Conservation (phyloP, 2,329 filamentous ascomycete genomes). For the Nemania serpens region DNA sequence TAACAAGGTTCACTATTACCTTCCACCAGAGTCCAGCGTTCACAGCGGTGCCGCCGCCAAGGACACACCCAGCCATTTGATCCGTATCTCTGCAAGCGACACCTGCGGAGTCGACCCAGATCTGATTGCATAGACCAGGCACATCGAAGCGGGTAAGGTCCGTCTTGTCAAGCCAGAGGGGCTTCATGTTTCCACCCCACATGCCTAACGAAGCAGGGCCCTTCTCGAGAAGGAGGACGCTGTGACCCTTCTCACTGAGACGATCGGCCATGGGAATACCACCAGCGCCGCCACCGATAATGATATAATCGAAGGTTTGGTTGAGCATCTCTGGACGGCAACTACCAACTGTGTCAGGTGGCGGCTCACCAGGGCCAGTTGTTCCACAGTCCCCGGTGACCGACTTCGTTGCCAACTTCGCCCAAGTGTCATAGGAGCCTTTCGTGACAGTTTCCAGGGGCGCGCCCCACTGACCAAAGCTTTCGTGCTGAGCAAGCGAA, state of each 20-base stretch:
- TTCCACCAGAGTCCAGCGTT: slow-evolving; percentile 74
- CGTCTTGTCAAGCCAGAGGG: slow-evolving; percentile 57
- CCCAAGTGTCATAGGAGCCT: slow-evolving; percentile 49
- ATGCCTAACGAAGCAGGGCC: slow-evolving; percentile 65
- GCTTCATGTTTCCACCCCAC: slow-evolving; percentile 66
- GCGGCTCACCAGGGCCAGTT: slow-evolving; percentile 29
- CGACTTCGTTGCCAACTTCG: slow-evolving; percentile 49
- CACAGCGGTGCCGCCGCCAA: slow-evolving; percentile 69
- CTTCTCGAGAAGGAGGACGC: slow-evolving; percentile 66
- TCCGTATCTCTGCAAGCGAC: slow-evolving; percentile 72
- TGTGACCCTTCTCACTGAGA: slow-evolving; percentile 67
- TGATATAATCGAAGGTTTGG: slow-evolving; percentile 61
- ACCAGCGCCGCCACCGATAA: slow-evolving; percentile 64
- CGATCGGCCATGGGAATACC: slow-evolving; percentile 64
- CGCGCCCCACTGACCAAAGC: slow-evolving; percentile 59
- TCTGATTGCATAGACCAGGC: slow-evolving; percentile 72
- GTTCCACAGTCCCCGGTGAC: slow-evolving; percentile 43
- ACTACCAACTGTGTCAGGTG: slow-evolving; percentile 22
- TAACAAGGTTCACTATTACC: slow-evolving; percentile 36
- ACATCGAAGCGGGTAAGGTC: slow-evolving; percentile 73
- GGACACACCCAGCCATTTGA: slow-evolving; percentile 74
- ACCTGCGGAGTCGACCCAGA: slow-evolving; percentile 66
- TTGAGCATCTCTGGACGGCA: slow-evolving; percentile 42
- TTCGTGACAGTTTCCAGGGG: slow-evolving; percentile 39
- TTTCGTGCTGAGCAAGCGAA: slow-evolving; percentile 58